phyloP scores from a whole-genome alignment of 1,284 basidiomycete species.

The Trichosporon sp. region DNA sequence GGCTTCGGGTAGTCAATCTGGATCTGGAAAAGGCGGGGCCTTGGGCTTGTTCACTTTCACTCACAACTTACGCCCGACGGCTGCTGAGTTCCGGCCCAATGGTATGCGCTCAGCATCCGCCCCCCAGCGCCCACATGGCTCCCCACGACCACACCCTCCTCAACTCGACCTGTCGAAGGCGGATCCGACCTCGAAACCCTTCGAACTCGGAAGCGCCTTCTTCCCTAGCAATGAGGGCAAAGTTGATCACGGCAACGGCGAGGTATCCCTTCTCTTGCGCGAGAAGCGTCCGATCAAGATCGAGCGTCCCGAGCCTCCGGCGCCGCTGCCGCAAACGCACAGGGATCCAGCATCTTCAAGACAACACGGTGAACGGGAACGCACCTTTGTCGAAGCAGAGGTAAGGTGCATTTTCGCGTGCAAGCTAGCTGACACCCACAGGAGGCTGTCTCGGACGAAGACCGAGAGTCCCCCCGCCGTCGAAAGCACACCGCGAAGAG shows the following conservation, averaged over 20 bases:
- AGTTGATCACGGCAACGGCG: background rate
- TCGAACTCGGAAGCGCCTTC: conserved; percentile 3
- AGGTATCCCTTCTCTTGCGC: background rate
- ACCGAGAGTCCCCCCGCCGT: conserved; percentile 2
- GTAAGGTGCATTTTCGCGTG: background rate
- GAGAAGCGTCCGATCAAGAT: background rate
- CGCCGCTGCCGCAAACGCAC: background rate
- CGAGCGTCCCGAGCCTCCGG: background rate
- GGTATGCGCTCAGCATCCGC: background rate
- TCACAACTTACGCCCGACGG: conserved; percentile 11
- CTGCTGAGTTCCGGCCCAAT: background rate
- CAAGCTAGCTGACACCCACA: background rate
- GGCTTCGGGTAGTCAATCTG: background rate
- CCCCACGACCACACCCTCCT: conserved; percentile 2
- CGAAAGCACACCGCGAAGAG: conserved; percentile 14
- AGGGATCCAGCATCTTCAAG: background rate
- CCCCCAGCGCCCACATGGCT: background rate
- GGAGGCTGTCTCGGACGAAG: background rate
- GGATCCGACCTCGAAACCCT: conserved; percentile 3
- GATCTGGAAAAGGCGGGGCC: background rate
- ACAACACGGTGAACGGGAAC: background rate
- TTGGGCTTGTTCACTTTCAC: conserved; percentile 18
- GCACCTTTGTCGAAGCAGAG: background rate
- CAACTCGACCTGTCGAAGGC: conserved; percentile 6
- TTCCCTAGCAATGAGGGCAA: background rate